Base-by-base conservation (phyloP, 2,329 filamentous ascomycete species). In the Huntiella abstrusa region DNA sequence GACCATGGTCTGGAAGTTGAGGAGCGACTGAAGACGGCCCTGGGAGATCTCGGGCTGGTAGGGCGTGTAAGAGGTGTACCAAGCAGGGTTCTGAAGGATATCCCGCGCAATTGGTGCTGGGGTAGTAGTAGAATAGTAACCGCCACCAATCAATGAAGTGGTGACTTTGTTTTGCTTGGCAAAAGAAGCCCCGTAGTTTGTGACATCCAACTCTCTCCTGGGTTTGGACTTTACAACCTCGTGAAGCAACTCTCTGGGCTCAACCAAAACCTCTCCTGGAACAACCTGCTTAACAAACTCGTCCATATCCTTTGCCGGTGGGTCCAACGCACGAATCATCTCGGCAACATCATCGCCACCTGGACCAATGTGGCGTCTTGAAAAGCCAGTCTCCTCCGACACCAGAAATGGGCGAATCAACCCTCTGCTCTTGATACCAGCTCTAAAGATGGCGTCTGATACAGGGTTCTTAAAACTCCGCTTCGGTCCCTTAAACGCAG, bases 1-100 rank as follows among this genome's bases (percentile, higher is more conserved):
- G 6, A 93, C 80, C 67, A 96, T 70, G 13, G 88, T 96, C 68
- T 96, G 88, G 66, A 86, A 96, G 68, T 96, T 96, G 52, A 96
- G 68, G 46, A 96, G 67, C 4, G 85, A 93, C 68, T 95, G 85
- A 51, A 96, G 64, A 47, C 88, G 78, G 33, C 88, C 88, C 64
- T 96, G 88, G 60, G 86, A 94, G 66, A 96, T 94, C 65, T 96
- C 88, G 2, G 88, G 82, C 65, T 96, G 88, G 63, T 95, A 96
- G 12, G 88, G 88, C 0, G 88, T 95, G 62, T 96, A 95, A 64
- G 86, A 94, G 36, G 88, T 96, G 62, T 96, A 96, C 88, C 88
- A 96, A 7, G 80, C 86, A 4, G 88, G 88, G 60, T 82, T 88
- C 68, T 96, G 86, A 49, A 96, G 67, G 4, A 96, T 72, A 59